Evolutionary conservation across 495 filamentous ascomycete species (phyloP), one percentile per base, ranked within the genome.

Genomic region (Monascus purpureus): DNA sequence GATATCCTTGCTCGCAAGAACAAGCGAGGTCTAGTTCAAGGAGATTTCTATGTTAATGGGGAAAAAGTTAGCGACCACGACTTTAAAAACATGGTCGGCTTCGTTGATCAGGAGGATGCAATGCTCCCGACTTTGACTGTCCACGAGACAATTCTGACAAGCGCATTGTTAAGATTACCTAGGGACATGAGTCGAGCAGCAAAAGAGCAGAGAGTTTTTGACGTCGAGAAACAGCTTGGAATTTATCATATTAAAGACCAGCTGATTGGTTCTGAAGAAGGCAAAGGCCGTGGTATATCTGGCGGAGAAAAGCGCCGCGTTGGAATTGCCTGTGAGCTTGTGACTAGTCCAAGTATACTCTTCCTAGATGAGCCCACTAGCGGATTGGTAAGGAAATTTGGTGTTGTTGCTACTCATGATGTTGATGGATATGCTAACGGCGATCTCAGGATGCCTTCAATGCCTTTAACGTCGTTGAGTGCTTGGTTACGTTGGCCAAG

Each of bases 1-100:
- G 92, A 99, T 55, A 92, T 99, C 35, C 67, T 99, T 6, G 92
- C 92, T 12, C 73, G 87, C 33, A 99, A 99, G 68, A 99, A 96
- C 55, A 99, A 99, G 58, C 74, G 83, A 14, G 90, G 90, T 19
- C 45, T 62, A 4, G 75, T 82, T 2, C 60, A 68, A 3, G 90
- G 90, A 13, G 68, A 93, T 32, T 93, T 96, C 45, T 93, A 79
- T 45, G 77, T 97, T 31, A 96, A 97, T 46, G 90, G 90, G 20
- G 83, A 95, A 49, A 85, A 81, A 53, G 71, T 96, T 24, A 67
- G 58, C 29, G 85, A 97, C 53, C 52, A 73, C 28, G 85, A 95
- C 18, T 97, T 84, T 53, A 82, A 80, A 50, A 83, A 68, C 39
- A 86, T 94, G 43, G 77, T 93, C 29, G 90, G 90, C 27, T 97